Evolutionary conservation across 2,329 filamentous ascomycete species (phyloP).

Genomic region (Botrytis paeoniae): DNA sequence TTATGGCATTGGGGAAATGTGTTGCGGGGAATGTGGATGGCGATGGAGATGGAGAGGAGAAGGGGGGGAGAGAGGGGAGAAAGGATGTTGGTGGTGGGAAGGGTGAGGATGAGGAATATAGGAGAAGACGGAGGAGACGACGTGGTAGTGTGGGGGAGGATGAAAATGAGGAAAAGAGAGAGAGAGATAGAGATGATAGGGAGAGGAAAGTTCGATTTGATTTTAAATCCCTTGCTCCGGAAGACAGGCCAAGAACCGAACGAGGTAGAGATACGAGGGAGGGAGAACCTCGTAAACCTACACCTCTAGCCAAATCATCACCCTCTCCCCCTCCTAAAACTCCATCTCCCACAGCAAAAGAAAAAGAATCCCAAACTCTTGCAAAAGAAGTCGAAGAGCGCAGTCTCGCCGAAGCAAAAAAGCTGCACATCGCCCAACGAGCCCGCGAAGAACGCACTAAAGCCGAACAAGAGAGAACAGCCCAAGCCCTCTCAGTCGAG

Average conservation of each 20-base stretch:
- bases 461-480: not conserved
- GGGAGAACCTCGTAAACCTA: not conserved
- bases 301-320: not conserved
- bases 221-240: not conserved
- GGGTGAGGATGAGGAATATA: not conserved
- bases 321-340: not conserved
- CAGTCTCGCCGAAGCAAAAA: not conserved
- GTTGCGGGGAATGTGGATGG: not conserved
- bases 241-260: not conserved
- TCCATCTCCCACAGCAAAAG: too few relatives aligned
- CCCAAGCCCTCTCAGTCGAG: not conserved
- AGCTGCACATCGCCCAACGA: not conserved
- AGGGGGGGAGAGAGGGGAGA: not conserved
- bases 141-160: not conserved
- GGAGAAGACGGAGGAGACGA: not conserved
- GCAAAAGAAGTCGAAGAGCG: not conserved
- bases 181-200: not conserved
- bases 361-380: not conserved
- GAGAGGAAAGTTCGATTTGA: not conserved
- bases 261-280: not conserved
- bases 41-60: too few relatives aligned
- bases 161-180: not conserved
- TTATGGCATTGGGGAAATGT: not conserved
- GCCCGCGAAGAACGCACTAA: not conserved
- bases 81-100: not conserved